Base-by-base conservation (phyloP, 306 rosid genomes). In the Begonia fuchsioides region DNA sequence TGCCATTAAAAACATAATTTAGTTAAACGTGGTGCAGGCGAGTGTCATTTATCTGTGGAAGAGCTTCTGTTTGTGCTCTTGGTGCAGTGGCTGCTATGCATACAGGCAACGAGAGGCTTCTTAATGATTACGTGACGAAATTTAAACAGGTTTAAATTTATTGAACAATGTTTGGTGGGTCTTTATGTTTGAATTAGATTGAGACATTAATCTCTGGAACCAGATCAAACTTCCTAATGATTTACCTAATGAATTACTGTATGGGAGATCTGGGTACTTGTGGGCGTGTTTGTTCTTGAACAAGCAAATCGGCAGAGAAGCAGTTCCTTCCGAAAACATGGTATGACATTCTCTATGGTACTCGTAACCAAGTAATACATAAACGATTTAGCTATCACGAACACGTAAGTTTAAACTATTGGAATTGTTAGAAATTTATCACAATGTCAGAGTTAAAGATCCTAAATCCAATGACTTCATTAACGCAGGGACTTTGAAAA, bases 221-320 rank as follows among this genome's bases (percentile, higher is more conserved):
- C 83, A 83, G 96, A 80, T 87, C 67, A 74, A 53, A 55, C 66
- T 69, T 10, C 76, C 77, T 26, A 56, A 45, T 57, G 88, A 80
- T 63, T 71, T 68, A 15, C 94, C 96, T 14, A 54, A 80, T 68
- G 96, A 87, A 58, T 48, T 83, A 17, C 65, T 87, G 56, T 78
- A 83, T 58, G 94, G 96, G 18, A 72, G 83, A 66, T 74, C 72
- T 16, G 96, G 88, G 39, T 83, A 69, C 69, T 46, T 83, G 58
- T 87, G 88, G 94, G 88, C 94, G 15, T 73, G 83, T 58, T 68
- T 73, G 39, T 87, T 87, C 71, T 62, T 87, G 62, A 83, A 87
- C 74, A 74, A 68, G 63, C 80, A 87, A 54, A 68, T 83, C 51
- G 79, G 81, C 20, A 65, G 44, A 44, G 59, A 66, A 68, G 73